phyloP scores from a whole-genome alignment of 139 green algal species.

The Yamagishiella unicocca region DNA sequence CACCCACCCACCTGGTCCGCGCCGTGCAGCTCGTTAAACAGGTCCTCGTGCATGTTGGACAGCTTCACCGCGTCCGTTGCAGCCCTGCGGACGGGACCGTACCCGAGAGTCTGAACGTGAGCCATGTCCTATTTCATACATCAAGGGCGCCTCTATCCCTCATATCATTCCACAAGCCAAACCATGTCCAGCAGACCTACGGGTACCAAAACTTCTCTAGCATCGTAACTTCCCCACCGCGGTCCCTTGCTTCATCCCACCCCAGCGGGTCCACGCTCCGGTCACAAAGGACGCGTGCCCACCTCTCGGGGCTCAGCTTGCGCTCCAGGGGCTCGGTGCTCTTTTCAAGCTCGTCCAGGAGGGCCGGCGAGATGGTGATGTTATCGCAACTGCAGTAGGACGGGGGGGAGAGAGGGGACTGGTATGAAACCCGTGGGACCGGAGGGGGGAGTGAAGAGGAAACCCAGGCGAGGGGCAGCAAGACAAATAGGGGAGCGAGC shows the following conservation, averaged over 20 bases:
- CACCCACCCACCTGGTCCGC: constrained; percentile 62
- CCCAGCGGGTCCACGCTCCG: too few relatives aligned
- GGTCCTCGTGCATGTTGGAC: constrained; percentile 50
- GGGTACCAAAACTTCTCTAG: too few relatives aligned
- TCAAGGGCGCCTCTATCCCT: too few relatives aligned
- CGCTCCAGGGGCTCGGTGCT: constrained; percentile 75
- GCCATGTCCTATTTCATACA: too few relatives aligned
- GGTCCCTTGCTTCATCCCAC: too few relatives aligned
- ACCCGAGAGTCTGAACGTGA: too few relatives aligned
- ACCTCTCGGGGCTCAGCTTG: constrained; percentile 73
- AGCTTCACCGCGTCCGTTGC: constrained; percentile 26
- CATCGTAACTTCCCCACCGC: too few relatives aligned
- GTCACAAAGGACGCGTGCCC: background rate
- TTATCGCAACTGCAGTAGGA: constrained; percentile 82
- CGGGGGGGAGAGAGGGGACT: background rate
- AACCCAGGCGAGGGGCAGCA: too few relatives aligned
- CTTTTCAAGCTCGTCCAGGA: constrained; percentile 87
- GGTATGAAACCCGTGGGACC: background rate
- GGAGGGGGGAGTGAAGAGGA: background rate
- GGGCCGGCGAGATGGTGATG: constrained; percentile 89
- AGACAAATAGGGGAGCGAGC: too few relatives aligned
- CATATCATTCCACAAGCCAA: too few relatives aligned
- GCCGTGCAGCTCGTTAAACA: constrained; percentile 78
- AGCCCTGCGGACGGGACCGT: constrained; percentile 1
- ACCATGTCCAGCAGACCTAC: too few relatives aligned